Base-by-base conservation (phyloP, 108 stramenopile genomes). In the Seminavis robusta region DNA sequence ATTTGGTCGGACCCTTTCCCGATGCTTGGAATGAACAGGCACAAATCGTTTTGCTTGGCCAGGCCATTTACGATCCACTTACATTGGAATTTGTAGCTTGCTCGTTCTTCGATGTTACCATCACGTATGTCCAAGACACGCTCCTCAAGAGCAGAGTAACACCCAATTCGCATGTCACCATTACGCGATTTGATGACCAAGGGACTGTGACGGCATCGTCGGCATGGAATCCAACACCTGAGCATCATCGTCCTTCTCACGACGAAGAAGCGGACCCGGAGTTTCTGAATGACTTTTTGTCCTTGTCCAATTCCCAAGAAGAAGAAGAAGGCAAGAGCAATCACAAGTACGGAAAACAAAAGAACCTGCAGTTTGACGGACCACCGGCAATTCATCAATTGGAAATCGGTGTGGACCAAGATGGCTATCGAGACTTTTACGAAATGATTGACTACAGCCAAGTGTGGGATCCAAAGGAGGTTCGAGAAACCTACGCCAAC, bases 41-140 rank as follows among this genome's bases (percentile, higher is more conserved):
- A 7, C 70, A 41, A 45, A 28, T 78, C 13, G 21, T 79, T 4
- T 26, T 39, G 11, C 24, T 63, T 4, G 77, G 77, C 0, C 32
- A 42, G 27, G 53, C 67, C 11, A 28, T 80, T 1, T 80, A 73
- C 31, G 78, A 80, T 49, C 44, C 42, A 33, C 38, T 33, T 27
- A 75, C 74, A 10, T 56, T 52, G 0, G 60, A 55, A 17, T 75
- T 80, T 20, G 50, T 80, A 17, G 57, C 65, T 3, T 80, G 78
- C 31, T n/a, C n/a, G n/a, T n/a, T n/a, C n/a, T 36, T 67, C 11
- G 74, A 68, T 17, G 41, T 80, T 36, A 23, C n/a, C n/a, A n/a
- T n/a, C n/a, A n/a, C n/a, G n/a, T n/a, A n/a, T n/a, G n/a, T n/a
- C n/a, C n/a, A n/a, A n/a, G n/a, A n/a, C n/a, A n/a, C n/a, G n/a